Base-by-base conservation (phyloP, 202 grass and related monocot genomes). In the Brachypodium distachyon region DNA sequence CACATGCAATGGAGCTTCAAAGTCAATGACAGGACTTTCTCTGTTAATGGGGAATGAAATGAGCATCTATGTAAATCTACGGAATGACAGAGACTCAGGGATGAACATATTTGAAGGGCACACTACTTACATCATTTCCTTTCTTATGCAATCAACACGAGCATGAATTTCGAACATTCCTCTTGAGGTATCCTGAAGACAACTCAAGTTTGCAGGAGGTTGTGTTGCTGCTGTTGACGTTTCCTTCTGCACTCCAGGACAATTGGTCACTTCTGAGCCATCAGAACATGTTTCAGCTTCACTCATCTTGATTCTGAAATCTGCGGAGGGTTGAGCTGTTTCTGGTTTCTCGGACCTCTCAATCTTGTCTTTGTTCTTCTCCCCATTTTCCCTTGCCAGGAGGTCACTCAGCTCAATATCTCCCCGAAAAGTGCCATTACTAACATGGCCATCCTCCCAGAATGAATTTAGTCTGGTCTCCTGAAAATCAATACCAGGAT, bases 71-170 rank as follows among this genome's bases (percentile, higher is more conserved):
- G 38, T 77, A 61, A 66, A 26, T 73, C 29, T 22, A 61, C 33
- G 18, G 67, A 87, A 65, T 60, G 61, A 74, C 36, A 23, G 26
- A 4, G 48, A 26, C 56, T 38, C 53, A 65, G 65, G 13, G 47
- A 86, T 51, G 55, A 71, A 48, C 22, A 47, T 33, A 46, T 36
- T 36, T 51, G 60, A 78, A 19, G 67, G 33, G 22, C 31, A 28
- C 27, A 40, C 7, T 78, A 66, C 83, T 80, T 84, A 85, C 81
- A 89, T 27, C 2, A 46, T 81, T 82, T 79, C 76, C 12, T 42
- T 79, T 39, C 27, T 81, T 56, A 55, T 43, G 74, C 61, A 68
- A 76, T 46, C 67, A 76, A 28, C 55, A 61, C 42, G 66, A 75
- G 49, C 41, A 41, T 13, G 71, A 72, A 70, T 34, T 71, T 84